Percentiles rank a stretch among this genome's conserved stretches.
phyloP scores from a whole-genome alignment of 129 eudicot species.

The Gnaphalium uliginosum region DNA sequence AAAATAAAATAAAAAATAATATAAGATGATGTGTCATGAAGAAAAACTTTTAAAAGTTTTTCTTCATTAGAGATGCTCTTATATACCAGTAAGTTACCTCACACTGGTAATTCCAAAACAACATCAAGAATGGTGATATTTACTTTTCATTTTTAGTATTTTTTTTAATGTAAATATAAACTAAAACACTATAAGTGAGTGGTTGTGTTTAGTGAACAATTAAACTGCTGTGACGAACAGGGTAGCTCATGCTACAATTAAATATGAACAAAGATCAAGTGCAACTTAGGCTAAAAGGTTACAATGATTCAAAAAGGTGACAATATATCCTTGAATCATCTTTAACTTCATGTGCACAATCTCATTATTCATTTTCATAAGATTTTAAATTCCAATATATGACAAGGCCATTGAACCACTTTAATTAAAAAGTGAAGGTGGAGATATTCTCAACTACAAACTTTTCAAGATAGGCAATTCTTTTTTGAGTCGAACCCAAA shows the following conservation, averaged over 20 bases:
- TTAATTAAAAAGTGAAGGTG: constrained; percentile 10
- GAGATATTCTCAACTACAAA: constrained; percentile 17
- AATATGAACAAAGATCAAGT: constrained; percentile 6
- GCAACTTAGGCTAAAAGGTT: constrained; percentile 30
- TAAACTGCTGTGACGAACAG: too few species aligned
- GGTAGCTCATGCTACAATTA: background rate
- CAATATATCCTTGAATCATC: constrained; percentile 24
- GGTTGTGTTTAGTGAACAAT: too few species aligned
- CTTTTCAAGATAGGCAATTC: background rate
- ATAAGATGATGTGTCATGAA: too few species aligned
- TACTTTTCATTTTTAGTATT: too few species aligned
- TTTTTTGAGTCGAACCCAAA: constrained; percentile 14
- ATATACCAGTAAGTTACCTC: too few species aligned
- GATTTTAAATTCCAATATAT: constrained; percentile 25
- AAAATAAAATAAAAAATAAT: too few species aligned
- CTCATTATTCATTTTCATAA: constrained; percentile 28
- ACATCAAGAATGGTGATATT: too few species aligned
- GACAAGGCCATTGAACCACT: constrained; percentile 22
- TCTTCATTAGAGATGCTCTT: too few species aligned
- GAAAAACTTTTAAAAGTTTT: too few species aligned
- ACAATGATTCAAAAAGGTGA: constrained; percentile 18
- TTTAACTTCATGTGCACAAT: constrained; percentile 34
- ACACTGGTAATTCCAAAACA: too few species aligned
- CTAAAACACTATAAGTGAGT: too few species aligned
- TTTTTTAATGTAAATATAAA: too few species aligned